Base-by-base conservation (phyloP, 2,329 filamentous ascomycete genomes). In the Tolypocladium capitatum region DNA sequence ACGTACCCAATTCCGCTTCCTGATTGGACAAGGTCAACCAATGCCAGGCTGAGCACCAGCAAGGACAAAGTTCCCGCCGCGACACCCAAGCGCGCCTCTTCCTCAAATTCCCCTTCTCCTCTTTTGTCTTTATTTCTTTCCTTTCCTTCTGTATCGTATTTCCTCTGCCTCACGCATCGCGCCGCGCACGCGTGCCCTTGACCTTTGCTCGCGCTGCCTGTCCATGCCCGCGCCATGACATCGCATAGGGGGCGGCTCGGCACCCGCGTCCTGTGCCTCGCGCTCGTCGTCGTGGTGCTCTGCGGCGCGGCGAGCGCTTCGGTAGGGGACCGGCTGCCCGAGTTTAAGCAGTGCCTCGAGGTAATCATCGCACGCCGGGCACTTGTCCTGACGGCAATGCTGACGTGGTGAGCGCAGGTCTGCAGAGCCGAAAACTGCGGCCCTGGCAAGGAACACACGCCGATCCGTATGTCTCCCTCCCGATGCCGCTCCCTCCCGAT, bases 321-420 rank as follows among this genome's bases (percentile, higher is more conserved):
- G 5, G 59, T 81, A 44, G 92, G 92, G 54, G 92, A 98, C 65
- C 76, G 80, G 48, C 72, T 95, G 50, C 87, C 87, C 18, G 89
- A 94, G 59, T 98, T 98, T 64, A 77, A 75, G 61, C 74, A 89
- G 64, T 98, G 92, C 63, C 79, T 97, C 46, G 69, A 87, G 73
- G 91, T 94, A 52, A 52, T 56, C 43, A 10, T 5, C 14, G 10
- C 36, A 24, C 21, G 9, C 34, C 20, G 9, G 18, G 5, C 10
- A n/a, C 33, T n/a, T 8, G 9, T n/a, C 32, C 9, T 7, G 30
- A 10, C 6, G 18, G 21, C 10, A 18, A 16, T 5, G 43, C 53
- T 60, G 32, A 59, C 46, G 30, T 20, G n/a, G n/a, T 33, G 6
- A 10, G n/a, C 21, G 35, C 49, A 95, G 88, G 74, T 91, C 57